These are phyloP conservation scores for Xylaria scruposa DNA, from an alignment of 495 filamentous ascomycete genomes.

Conservation along the genomic window DNA sequence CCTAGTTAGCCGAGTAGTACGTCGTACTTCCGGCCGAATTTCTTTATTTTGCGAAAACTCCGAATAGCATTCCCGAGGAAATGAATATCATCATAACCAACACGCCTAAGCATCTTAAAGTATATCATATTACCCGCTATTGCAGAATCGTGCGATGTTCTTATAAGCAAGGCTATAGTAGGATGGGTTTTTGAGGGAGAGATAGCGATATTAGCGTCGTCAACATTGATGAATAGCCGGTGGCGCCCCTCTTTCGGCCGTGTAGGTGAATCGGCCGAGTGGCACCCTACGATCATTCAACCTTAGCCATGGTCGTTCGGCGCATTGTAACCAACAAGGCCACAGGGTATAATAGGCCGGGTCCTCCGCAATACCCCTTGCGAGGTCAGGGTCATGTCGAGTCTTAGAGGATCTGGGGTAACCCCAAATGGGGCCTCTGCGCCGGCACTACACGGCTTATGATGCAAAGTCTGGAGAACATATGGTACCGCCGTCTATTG, in stretches of 20 bases:
- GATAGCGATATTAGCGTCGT: not conserved
- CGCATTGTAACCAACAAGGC: conserved; percentile 2
- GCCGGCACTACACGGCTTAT: conserved; percentile 16
- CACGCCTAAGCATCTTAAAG: not conserved
- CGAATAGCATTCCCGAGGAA: not conserved
- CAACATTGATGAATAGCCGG: not conserved
- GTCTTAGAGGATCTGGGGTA: conserved; percentile 4
- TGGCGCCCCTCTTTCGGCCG: conserved; percentile 15
- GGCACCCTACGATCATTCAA: conserved; percentile 7
- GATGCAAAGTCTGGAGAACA: conserved; percentile 13
- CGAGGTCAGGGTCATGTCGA: conserved; percentile 10
- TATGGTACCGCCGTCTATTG: not conserved
- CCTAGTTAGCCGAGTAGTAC: too few species aligned
- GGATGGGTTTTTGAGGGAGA: not conserved
- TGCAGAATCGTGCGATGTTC: not conserved
- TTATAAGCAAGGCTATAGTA: not conserved
- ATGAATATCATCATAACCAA: not conserved
- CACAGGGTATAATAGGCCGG: conserved; percentile 6
- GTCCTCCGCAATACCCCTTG: conserved; percentile 23
- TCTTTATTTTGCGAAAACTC: not conserved
- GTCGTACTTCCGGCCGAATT: not conserved
- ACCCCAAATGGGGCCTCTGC: conserved; percentile 13
- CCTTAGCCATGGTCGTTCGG: conserved; percentile 14
- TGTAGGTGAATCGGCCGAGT: conserved; percentile 20
- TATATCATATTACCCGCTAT: conserved; percentile 2